Base-by-base conservation (phyloP, 176 grass and related monocot species). In the Oryza rufipogon region DNA sequence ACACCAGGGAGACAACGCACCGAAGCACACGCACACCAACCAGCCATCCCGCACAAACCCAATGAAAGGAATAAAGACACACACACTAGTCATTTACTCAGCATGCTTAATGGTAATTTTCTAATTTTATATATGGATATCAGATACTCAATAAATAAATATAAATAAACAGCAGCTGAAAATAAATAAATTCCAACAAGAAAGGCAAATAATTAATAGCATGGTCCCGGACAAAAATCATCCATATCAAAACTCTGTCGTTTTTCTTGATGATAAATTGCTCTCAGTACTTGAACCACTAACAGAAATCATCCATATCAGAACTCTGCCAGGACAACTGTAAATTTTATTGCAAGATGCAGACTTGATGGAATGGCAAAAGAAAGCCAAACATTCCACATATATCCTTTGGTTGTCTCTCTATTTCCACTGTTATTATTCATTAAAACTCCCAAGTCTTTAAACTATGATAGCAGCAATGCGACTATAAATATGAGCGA, bases 21-120 rank as follows among this genome's bases (percentile, higher is more conserved):
- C 85, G 66, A 87, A 82, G 84, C 72, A 85, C 85, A 92, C 88
- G 85, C 87, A 92, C 87, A 90, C 84, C 81, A 75, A 91, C 82
- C 82, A 92, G 87, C 73, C 87, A 92, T 87, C 73, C 36, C 87
- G 84, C 68, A 92, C 81, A 87, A 89, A 90, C 91, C 85, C 91
- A 90, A 79, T 87, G 33, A 89, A 77, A 85, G 68, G 65, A 79
- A 92, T 70, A 90, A 76, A 84, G 76, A 81, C 87, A 87, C 71
- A 49, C 77, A 90, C 81, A 80, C 81, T 65, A 63, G 84, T 91
- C 73, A 91, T 91, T 81, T 88, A 88, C 86, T 85, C 63, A 23
- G 85, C 49, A 91, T 68, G 80, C 65, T 33, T n/a, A 80, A 9
- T 87, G 65, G 34, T 77, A 91, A 48, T 22, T 81, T 52, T 60